These are phyloP conservation scores for Wallacemonas collosoma DNA, from an alignment of 208 protist genomes.

Conservation along the genomic window DNA sequence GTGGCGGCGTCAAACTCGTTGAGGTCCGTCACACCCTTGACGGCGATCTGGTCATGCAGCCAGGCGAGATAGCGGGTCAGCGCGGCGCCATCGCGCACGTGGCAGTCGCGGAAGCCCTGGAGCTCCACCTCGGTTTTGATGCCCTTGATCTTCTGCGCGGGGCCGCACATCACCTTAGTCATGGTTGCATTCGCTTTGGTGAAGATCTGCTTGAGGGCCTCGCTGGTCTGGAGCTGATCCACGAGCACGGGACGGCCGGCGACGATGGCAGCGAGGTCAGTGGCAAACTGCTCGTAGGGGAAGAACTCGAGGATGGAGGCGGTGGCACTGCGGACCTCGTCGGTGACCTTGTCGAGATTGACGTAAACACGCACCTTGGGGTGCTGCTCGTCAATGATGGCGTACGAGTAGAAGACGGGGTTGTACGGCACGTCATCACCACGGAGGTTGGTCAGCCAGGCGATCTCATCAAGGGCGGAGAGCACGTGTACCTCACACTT, in stretches of 20 bases:
- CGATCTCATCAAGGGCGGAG: slow-evolving; percentile 91
- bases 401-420: slow-evolving; percentile 92
- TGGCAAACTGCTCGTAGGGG: slow-evolving; percentile 78
- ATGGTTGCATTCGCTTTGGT: slow-evolving; percentile 26
- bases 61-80: slow-evolving; percentile 93
- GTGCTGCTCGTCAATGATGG: slow-evolving; percentile 41
- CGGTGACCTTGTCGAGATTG: slow-evolving; percentile 38
- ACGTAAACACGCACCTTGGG: slow-evolving; percentile 32
- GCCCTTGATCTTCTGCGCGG: slow-evolving; percentile 82
- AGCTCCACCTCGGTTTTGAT: slow-evolving; percentile 94
- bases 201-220: slow-evolving; percentile 56
- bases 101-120: slow-evolving; percentile 89
- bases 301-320: slow-evolving; percentile 47
- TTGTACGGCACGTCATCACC: slow-evolving; percentile 89
- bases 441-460: slow-evolving; percentile 93
- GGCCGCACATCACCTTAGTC: slow-evolving; percentile 57
- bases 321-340: slow-evolving; percentile 22
- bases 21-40: slow-evolving; percentile 57
- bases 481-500: slow-evolving; percentile 73
- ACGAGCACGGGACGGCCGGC: slow-evolving; percentile 53
- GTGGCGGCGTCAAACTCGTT: slow-evolving; percentile 88
- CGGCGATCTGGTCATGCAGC: slow-evolving; percentile 75
- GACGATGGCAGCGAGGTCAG: slow-evolving; percentile 40
- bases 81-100: slow-evolving; percentile 93
- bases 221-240: slow-evolving; percentile 73